These are phyloP conservation scores for Gracilaria caudata DNA, from an alignment of 23 red algal genomes.

Conservation along the genomic window DNA sequence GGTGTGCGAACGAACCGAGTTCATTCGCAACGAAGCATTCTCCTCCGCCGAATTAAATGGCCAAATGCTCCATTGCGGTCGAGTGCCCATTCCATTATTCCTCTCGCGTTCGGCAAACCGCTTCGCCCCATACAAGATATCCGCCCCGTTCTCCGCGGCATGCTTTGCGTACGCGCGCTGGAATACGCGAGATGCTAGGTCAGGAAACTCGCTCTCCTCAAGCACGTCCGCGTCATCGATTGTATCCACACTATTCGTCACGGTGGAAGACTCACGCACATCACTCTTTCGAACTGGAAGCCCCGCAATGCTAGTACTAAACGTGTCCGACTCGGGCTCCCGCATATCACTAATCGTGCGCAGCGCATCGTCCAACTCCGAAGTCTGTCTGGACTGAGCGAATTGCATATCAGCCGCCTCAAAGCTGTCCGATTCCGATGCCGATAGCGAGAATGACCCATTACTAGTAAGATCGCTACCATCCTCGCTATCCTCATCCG, in stretches of 20 bases:
- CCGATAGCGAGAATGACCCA: constrained; percentile 5
- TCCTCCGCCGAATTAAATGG: not conserved
- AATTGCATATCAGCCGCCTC: not conserved
- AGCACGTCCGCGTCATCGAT: not conserved
- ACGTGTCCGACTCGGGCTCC: not conserved
- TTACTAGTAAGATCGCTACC: constrained; percentile 5
- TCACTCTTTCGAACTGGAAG: not conserved
- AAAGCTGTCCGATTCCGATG: not conserved
- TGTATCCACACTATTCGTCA: not conserved
- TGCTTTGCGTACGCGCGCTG: constrained; percentile 7
- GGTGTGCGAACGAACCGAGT: not conserved
- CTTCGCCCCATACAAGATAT: not conserved
- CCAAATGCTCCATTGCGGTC: constrained; percentile 13
- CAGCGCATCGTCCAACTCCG: not conserved
- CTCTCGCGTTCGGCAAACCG: constrained; percentile 26
- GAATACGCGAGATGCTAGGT: constrained; percentile 6
- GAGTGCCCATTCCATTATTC: not conserved
- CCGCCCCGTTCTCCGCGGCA: not conserved
- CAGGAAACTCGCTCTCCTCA: constrained; percentile 19
- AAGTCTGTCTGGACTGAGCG: not conserved
- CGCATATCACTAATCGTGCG: not conserved
- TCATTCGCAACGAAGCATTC: not conserved
- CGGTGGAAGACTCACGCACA: constrained; percentile 12
- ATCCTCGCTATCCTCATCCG: constrained; percentile 7
- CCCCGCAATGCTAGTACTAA: constrained; percentile 7